Percentiles rank a stretch among this genome's conserved stretches.
phyloP scores from a whole-genome alignment of 2,329 filamentous ascomycete species.

The Colletotrichum zoysiae region DNA sequence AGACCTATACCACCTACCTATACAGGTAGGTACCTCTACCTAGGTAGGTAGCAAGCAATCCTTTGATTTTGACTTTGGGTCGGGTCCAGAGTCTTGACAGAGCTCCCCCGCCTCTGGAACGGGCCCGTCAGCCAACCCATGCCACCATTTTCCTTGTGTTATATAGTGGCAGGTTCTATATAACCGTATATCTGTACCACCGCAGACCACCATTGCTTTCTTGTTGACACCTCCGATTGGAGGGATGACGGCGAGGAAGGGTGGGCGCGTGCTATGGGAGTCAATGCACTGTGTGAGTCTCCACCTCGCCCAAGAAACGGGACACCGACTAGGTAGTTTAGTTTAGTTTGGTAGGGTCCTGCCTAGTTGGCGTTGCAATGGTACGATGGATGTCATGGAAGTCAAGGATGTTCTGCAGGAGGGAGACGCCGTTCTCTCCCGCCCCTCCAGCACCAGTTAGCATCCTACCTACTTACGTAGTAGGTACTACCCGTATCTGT shows the following conservation, averaged over 20 bases:
- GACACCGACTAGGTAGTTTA: neutral
- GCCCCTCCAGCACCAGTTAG: slow-evolving; percentile 35
- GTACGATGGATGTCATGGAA: slow-evolving; percentile 4
- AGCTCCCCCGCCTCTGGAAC: slow-evolving; percentile 1
- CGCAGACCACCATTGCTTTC: slow-evolving; percentile 12
- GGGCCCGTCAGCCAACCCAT: slow-evolving; percentile 11
- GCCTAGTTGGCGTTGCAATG: slow-evolving; percentile 33
- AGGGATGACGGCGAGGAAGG: neutral
- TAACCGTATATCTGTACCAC: slow-evolving; percentile 13
- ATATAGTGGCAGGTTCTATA: slow-evolving; percentile 13
- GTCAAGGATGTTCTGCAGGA: slow-evolving; percentile 40
- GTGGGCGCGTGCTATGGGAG: slow-evolving; percentile 35
- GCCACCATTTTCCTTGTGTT: slow-evolving; percentile 12
- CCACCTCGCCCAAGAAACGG: slow-evolving; percentile 26
- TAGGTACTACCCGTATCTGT: no score
- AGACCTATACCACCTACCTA: neutral
- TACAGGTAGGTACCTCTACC: no score
- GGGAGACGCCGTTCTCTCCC: slow-evolving; percentile 38
- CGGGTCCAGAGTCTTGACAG: neutral
- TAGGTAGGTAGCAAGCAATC: neutral
- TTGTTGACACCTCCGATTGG: slow-evolving; percentile 19
- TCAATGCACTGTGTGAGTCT: slow-evolving; percentile 39
- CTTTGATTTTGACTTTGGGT: neutral
- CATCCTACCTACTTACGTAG: neutral
- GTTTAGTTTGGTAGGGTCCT: neutral